Evolutionary conservation across 225 moss, liverwort and hornwort genomes (phyloP).

Genomic region (Pleurozium schreberi): DNA sequence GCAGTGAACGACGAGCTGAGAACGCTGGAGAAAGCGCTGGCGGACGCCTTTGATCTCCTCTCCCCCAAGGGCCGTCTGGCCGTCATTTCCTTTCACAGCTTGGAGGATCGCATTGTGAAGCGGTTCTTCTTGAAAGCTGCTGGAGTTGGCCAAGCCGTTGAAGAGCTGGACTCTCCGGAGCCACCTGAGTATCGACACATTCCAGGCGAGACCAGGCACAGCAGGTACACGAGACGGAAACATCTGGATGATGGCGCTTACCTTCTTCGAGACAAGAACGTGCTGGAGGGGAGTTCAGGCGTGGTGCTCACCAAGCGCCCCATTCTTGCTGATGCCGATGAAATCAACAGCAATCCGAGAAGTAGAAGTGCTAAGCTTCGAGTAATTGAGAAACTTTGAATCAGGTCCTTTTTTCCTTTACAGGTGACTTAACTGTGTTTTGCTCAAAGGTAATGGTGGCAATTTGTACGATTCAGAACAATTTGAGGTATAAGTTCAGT

Average conservation of each 20-base stretch:
- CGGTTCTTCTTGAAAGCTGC: constrained; percentile 76
- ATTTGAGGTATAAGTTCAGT: background rate
- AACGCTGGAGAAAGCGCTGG: constrained; percentile 49
- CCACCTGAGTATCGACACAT: constrained; percentile 51
- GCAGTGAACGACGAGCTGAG: constrained; percentile 93
- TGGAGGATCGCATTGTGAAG: constrained; percentile 93
- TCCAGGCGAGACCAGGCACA: constrained; percentile 80
- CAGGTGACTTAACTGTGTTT: background rate
- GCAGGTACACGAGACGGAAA: constrained; percentile 56
- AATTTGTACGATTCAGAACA: background rate
- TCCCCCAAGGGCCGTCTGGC: constrained; percentile 68
- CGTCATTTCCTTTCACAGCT: constrained; percentile 90
- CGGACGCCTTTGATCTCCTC: constrained; percentile 60
- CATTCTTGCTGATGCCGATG: constrained; percentile 45
- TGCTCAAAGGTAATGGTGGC: background rate
- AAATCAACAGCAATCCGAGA: constrained; percentile 57
- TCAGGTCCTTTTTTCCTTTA: background rate
- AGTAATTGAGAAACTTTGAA: constrained; percentile 63
- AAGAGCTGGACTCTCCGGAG: background rate
- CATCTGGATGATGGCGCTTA: background rate
- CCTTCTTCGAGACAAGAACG: constrained; percentile 27
- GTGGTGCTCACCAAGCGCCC: constrained; percentile 77
- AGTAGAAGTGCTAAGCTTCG: constrained; percentile 92
- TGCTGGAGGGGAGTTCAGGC: constrained; percentile 55
- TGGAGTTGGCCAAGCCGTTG: constrained; percentile 37